Evolutionary conservation across 148 eudicot genomes (phyloP).

Genomic region (Camellia granthamiana): DNA sequence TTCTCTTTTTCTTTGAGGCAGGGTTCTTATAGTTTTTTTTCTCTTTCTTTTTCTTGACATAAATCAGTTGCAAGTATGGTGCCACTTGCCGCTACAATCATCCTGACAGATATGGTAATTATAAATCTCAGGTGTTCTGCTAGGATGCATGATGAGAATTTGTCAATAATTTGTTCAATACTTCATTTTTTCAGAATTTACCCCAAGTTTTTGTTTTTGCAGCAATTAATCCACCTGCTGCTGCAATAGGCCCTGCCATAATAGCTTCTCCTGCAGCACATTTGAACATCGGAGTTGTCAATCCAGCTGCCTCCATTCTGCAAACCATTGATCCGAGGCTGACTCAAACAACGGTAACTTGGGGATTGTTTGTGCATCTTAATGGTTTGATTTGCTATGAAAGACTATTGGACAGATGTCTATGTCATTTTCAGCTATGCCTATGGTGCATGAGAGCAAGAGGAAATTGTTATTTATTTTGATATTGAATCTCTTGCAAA

Average conservation of each 20-base stretch:
- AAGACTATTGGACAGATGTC: neutral
- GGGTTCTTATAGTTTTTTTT: constrained; percentile 12
- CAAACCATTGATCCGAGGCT: constrained; percentile 60
- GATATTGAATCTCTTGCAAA: neutral
- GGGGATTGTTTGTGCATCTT: neutral
- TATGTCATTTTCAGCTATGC: neutral
- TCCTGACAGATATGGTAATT: constrained; percentile 78
- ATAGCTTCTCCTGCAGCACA: constrained; percentile 50
- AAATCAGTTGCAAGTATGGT: constrained; percentile 85
- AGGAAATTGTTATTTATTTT: neutral
- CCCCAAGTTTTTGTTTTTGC: constrained; percentile 12
- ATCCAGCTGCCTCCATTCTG: constrained; percentile 66
- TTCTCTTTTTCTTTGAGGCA: neutral
- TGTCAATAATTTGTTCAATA: neutral
- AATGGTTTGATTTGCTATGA: neutral
- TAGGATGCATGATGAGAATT: neutral
- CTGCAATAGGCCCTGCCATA: constrained; percentile 38
- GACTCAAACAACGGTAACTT: constrained; percentile 59
- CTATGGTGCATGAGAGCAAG: neutral
- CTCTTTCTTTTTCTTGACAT: neutral
- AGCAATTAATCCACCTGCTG: constrained; percentile 50
- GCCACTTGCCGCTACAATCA: constrained; percentile 90
- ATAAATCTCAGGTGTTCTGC: neutral
- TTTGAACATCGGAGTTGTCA: constrained; percentile 44
- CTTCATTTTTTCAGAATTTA: neutral